Evolutionary conservation across 768 basidiomycete genomes (phyloP), one percentile per base, ranked within the genome.

Genomic region (Boletus coccyginus): DNA sequence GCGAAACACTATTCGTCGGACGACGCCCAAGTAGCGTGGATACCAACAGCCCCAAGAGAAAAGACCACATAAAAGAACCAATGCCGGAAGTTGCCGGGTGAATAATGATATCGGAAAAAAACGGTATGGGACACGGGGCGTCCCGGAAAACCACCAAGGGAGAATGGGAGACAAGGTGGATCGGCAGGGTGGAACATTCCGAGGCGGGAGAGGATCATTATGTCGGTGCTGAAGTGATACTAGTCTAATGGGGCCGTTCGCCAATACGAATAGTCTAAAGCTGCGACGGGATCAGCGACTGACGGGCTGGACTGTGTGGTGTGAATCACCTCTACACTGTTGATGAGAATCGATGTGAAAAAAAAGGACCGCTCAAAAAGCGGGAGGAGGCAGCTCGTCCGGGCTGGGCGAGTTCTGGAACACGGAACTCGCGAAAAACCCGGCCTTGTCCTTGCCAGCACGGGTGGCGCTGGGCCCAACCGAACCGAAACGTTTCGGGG

Each of bases 401-500:
- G 90, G 90, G 64, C 86, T 90, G 16, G 90, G 90, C 56, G 88
- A 90, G 77, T 90, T 92, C 79, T 91, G 90, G 83, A 90, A 92
- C 65, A 79, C 76, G 33, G 88, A 90, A 65, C 88, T 90, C 62
- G 90, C 89, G 70, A 88, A 92, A 67, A 82, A 89, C 9, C 80
- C 80, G 31, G 74, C 69, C 57, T 73, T 74, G 50, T 72, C 67
- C 62, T 68, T 66, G 57, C 40, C 61, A 58, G 56, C 59, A 58
- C 67, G 69, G 38, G 61, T 49, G 29, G 58, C 51, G 33, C 59
- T 71, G 27, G 58, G 51, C 45, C 69, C 72, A 57, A 72, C 56
- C 8, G 72, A 72, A 42, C 65, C 61, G 46, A 71, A 64, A 10
- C 57, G 62, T 62, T 69, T 70, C 42, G 64, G 62, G 36, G 66